These are phyloP conservation scores for Colletotrichum simmondsii DNA, from an alignment of 2,329 filamentous ascomycete species.

Conservation along the genomic window DNA sequence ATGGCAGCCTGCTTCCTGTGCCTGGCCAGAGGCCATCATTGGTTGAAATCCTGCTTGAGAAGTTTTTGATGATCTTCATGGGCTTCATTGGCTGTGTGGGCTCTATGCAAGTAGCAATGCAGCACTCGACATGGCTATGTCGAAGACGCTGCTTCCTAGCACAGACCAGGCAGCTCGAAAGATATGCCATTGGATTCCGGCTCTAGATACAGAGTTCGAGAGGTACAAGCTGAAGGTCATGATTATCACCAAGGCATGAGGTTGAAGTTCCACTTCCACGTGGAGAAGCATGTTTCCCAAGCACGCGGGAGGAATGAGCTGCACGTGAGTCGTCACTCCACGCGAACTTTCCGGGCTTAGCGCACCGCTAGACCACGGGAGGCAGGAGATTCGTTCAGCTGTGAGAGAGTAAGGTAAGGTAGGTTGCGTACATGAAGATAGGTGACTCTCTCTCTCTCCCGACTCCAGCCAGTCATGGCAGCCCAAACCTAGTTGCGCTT, in stretches of 20 bases:
- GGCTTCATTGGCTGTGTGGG: too few relatives aligned
- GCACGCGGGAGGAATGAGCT: neutral
- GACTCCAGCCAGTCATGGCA: neutral
- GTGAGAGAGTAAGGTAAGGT: neutral
- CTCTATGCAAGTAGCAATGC: too few relatives aligned
- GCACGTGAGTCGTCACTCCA: neutral
- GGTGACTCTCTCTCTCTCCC: neutral
- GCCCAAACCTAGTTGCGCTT: slow-evolving; percentile 7
- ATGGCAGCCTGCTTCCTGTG: too few relatives aligned
- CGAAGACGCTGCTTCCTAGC: neutral
- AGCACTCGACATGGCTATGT: neutral
- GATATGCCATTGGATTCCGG: neutral
- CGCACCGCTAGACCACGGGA: neutral
- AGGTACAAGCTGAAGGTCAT: neutral
- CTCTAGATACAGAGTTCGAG: neutral
- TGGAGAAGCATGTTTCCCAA: neutral
- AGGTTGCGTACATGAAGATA: neutral
- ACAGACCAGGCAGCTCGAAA: neutral
- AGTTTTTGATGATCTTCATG: too few relatives aligned
- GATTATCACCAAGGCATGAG: too few relatives aligned
- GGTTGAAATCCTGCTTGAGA: too few relatives aligned
- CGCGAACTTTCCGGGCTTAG: neutral
- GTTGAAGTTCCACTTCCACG: neutral
- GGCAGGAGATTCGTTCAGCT: neutral
- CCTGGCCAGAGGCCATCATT: too few relatives aligned